Base-by-base conservation (phyloP, 2,329 filamentous ascomycete species). In the Ophiostoma quercus region DNA sequence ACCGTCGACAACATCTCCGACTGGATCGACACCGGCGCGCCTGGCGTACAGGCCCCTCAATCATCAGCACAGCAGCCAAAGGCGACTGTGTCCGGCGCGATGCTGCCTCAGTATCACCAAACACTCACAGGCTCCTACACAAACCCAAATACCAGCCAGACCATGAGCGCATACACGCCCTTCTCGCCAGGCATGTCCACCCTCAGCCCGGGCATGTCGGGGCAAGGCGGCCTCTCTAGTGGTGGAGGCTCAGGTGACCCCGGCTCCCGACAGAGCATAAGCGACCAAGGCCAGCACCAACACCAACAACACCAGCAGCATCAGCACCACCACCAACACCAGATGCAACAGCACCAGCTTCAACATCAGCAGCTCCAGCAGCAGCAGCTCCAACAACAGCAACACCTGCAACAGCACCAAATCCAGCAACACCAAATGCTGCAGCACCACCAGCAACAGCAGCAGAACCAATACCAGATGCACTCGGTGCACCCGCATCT, bases 1-100 rank as follows among this genome's bases (percentile, higher is more conserved):
- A 79, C 81, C 9, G 77, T 87, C 29, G 85, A 88, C 63, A 79
- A 72, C 65, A 86, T 89, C 69, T 84, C 85, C 4, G 83, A 86
- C 67, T 87, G 83, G 81, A 79, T 89, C 1, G 79, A 77, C 19
- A 75, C 74, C 2, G 72, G 75, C 2, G 69, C 79, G 4, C 76
- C 78, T 8, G 72, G 79, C 22, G 32, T 34, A 29, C 62, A 37
- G 7, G 3, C 19, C 34, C 19, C n/a, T 14, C 32, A 19, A 39
- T 16, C 62, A 22, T 19, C 60, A 63, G 19, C 34, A 77, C 37
- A 3, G 6, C 29, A 22, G 34, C 8, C 63, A 25, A 66, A 60
- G 1, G 4, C 43, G 0, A 2, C 54, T 22, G 7, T 51, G n/a
- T 19, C 63, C 2, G 12, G 25, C 5, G 4, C 80, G 39, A 71